Evolutionary conservation across 73 alveolate species (phyloP).

Genomic region (Tetrahymena thermophila): DNA sequence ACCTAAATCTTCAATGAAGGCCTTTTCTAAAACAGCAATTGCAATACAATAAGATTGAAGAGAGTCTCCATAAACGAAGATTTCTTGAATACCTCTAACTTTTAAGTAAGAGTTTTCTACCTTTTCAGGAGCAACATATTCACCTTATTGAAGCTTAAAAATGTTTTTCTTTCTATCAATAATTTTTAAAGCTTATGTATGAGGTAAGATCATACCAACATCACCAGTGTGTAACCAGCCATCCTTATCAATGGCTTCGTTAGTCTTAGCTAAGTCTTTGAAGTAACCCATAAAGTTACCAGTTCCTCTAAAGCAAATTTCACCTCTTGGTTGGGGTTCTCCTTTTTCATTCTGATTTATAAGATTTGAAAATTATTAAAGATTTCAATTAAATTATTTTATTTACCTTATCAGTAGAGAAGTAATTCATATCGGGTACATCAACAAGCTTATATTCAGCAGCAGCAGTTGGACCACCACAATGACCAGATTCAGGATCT

Average conservation of each 20-base stretch:
- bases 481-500: constrained; percentile 57
- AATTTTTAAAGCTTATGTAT: constrained; percentile 50
- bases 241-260: constrained; percentile 58
- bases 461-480: constrained; percentile 74
- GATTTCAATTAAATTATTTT: neutral
- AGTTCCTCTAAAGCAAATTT: constrained; percentile 70
- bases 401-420: constrained; percentile 51
- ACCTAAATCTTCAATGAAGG: neutral
- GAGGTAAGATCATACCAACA: constrained; percentile 65
- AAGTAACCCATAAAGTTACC: constrained; percentile 55
- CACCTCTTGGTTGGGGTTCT: constrained; percentile 70
- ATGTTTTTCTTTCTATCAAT: constrained; percentile 68
- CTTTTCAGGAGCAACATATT: constrained; percentile 88
- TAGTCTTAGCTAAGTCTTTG: constrained; percentile 45
- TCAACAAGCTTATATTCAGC: constrained; percentile 53
- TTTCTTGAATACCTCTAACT: constrained; percentile 55
- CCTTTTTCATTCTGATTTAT: constrained; percentile 43
- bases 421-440: constrained; percentile 78
- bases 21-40: constrained; percentile 67
- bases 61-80: constrained; percentile 81
- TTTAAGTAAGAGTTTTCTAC: constrained; percentile 63
- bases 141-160: constrained; percentile 87
- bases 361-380: neutral
- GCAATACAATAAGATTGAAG: constrained; percentile 63
- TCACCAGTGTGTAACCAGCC: constrained; percentile 94